These are phyloP conservation scores for Amanita phalloides DNA, from an alignment of 768 basidiomycete genomes.

Conservation along the genomic window DNA sequence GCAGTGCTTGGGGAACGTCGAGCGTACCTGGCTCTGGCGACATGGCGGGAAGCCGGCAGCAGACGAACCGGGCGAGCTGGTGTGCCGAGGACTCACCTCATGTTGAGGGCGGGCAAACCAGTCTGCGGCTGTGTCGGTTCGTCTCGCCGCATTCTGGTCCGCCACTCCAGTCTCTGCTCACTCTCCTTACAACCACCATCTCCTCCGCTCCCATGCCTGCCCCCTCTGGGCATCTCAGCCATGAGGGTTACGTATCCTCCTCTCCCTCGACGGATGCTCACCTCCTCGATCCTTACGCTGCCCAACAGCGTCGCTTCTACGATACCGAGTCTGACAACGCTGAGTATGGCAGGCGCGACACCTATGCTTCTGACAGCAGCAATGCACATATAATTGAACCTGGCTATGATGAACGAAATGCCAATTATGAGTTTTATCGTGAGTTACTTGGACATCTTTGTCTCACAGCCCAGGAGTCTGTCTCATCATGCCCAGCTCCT, in stretches of 20 bases:
- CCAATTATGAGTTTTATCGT: slow-evolving; percentile 59
- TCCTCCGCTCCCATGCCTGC: slow-evolving; percentile 33
- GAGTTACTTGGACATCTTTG: slow-evolving; percentile 11
- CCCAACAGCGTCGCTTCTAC: slow-evolving; percentile 42
- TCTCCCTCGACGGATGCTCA: slow-evolving; percentile 52
- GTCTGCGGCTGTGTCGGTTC: slow-evolving; percentile 3
- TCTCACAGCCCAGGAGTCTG: slow-evolving; percentile 12
- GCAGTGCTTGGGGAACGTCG: not conserved
- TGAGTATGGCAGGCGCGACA: slow-evolving; percentile 57
- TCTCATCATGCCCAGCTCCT: slow-evolving; percentile 36
- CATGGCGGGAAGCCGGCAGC: not conserved
- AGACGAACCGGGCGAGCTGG: not conserved
- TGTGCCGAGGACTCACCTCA: not conserved
- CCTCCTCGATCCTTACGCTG: slow-evolving; percentile 55
- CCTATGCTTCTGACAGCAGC: slow-evolving; percentile 62
- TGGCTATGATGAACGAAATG: slow-evolving; percentile 54
- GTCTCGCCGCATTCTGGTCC: slow-evolving; percentile 1
- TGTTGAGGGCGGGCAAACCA: not conserved
- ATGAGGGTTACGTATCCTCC: slow-evolving; percentile 56
- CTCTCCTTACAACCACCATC: slow-evolving; percentile 7
- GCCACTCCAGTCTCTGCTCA: slow-evolving; percentile 1
- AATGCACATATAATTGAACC: slow-evolving; percentile 49
- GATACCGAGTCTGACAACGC: slow-evolving; percentile 69
- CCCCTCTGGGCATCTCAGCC: slow-evolving; percentile 44
- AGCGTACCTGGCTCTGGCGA: not conserved